phyloP scores from a whole-genome alignment of 345 rosid genomes.

The Populus simonii region DNA sequence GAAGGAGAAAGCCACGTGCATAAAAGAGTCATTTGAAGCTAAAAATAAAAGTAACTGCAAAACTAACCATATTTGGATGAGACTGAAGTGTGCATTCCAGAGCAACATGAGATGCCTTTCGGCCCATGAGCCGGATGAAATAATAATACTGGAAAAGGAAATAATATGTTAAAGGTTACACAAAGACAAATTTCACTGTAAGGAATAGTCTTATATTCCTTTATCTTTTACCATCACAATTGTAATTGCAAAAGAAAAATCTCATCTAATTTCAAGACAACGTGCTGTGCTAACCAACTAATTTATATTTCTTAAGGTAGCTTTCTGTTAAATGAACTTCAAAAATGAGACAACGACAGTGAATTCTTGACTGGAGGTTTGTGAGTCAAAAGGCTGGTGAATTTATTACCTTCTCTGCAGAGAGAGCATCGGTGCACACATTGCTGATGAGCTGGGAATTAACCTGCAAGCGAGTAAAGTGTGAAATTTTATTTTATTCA shows the following conservation, averaged over 20 bases:
- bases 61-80: slow-evolving; percentile 90
- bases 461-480: slow-evolving; percentile 46
- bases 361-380: too few species aligned
- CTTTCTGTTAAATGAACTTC: slow-evolving; percentile 2
- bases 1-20: not conserved
- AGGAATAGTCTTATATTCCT: not conserved
- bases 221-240: not conserved
- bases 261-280: too few species aligned
- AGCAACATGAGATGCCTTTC: slow-evolving; percentile 95
- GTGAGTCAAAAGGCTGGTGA: not conserved
- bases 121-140: slow-evolving; percentile 95
- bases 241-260: not conserved
- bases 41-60: slow-evolving; percentile 10
- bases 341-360: not conserved
- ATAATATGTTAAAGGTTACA: not conserved
- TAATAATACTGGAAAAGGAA: slow-evolving; percentile 75
- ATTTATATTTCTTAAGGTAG: not conserved
- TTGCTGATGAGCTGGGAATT: slow-evolving; percentile 99
- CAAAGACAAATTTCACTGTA: not conserved
- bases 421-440: slow-evolving; percentile 93
- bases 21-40: not conserved
- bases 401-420: slow-evolving; percentile 84
- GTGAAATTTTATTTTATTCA: not conserved
- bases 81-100: slow-evolving; percentile 97
- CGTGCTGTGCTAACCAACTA: too few species aligned